phyloP scores from a whole-genome alignment of 2,329 filamentous ascomycete species.

The Epichloe typhina region DNA sequence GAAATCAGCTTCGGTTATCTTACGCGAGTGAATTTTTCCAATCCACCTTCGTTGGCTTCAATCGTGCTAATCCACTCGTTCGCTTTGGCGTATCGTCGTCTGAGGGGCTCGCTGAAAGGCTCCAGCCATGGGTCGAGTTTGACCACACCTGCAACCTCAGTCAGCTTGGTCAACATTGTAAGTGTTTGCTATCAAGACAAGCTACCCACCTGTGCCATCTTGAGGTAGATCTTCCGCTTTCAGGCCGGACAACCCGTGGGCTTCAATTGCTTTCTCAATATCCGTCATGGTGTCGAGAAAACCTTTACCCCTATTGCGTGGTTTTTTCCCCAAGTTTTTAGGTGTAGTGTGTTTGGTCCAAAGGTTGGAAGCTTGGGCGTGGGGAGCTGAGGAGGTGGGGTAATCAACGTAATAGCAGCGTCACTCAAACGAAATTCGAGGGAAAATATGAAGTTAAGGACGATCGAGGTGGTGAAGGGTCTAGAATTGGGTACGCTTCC shows the following conservation, averaged over 20 bases:
- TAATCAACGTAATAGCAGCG: background rate
- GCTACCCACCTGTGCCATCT: constrained; percentile 55
- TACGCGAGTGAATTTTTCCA: constrained; percentile 84
- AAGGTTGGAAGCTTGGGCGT: background rate
- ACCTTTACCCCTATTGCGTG: background rate
- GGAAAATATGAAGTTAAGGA: background rate
- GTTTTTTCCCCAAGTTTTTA: background rate
- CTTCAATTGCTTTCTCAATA: constrained; percentile 2
- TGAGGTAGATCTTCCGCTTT: constrained; percentile 40
- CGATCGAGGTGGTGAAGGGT: background rate
- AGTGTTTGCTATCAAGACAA: background rate
- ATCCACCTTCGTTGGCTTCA: constrained; percentile 69
- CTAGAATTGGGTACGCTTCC: background rate
- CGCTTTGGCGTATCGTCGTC: constrained; percentile 62
- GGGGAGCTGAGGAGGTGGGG: background rate
- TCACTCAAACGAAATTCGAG: background rate
- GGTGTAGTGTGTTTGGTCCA: background rate
- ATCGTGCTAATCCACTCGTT: constrained; percentile 81
- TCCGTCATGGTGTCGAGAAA: constrained; percentile 3
- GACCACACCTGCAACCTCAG: constrained; percentile 52
- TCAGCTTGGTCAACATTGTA: constrained; percentile 3
- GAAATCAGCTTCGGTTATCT: constrained; percentile 11
- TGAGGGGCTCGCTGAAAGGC: constrained; percentile 69
- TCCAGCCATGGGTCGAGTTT: constrained; percentile 80
- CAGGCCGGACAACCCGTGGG: constrained; percentile 15